These are phyloP conservation scores for Cytidiella melzeri DNA, from an alignment of 768 basidiomycete species.

Conservation along the genomic window DNA sequence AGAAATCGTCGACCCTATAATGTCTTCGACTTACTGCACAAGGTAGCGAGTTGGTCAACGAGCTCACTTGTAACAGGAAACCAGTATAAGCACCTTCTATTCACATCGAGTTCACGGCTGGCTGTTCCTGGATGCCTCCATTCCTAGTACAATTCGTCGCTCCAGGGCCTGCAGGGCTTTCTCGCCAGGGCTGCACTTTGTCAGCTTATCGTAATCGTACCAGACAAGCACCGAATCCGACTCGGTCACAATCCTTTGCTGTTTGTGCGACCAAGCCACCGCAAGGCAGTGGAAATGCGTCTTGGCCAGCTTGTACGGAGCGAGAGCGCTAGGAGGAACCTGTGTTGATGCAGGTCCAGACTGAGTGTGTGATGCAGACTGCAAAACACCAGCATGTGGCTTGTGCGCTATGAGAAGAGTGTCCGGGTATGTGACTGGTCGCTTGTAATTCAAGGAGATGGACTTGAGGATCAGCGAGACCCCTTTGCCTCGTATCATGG, in stretches of 20 bases:
- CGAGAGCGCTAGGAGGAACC: slow-evolving; percentile 3
- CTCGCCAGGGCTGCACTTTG: slow-evolving; percentile 59
- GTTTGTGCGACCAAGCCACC: slow-evolving; percentile 58
- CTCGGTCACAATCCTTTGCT: slow-evolving; percentile 57
- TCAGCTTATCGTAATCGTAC: slow-evolving; percentile 69
- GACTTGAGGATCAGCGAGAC: slow-evolving; percentile 73
- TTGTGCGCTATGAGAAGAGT: slow-evolving; percentile 65
- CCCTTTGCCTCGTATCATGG: slow-evolving; percentile 58
- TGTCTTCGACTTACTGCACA: too few species aligned
- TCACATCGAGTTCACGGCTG: not conserved
- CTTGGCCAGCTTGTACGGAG: slow-evolving; percentile 20
- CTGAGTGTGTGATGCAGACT: slow-evolving; percentile 4
- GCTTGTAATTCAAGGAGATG: slow-evolving; percentile 57
- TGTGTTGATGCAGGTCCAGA: slow-evolving; percentile 2
- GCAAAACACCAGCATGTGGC: slow-evolving; percentile 26
- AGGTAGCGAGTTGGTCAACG: too few species aligned
- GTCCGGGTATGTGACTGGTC: slow-evolving; percentile 73
- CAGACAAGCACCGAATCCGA: slow-evolving; percentile 64
- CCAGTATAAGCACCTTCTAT: too few species aligned
- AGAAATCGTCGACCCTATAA: too few species aligned
- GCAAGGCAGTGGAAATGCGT: slow-evolving; percentile 46
- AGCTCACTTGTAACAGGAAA: too few species aligned
- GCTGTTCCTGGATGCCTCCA: not conserved
- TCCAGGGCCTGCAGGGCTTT: slow-evolving; percentile 32
- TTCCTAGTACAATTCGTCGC: slow-evolving; percentile 16